Evolutionary conservation across 1,284 basidiomycete genomes (phyloP), one percentile per base, ranked within the genome.

Genomic region (Rugosomyces carneus): DNA sequence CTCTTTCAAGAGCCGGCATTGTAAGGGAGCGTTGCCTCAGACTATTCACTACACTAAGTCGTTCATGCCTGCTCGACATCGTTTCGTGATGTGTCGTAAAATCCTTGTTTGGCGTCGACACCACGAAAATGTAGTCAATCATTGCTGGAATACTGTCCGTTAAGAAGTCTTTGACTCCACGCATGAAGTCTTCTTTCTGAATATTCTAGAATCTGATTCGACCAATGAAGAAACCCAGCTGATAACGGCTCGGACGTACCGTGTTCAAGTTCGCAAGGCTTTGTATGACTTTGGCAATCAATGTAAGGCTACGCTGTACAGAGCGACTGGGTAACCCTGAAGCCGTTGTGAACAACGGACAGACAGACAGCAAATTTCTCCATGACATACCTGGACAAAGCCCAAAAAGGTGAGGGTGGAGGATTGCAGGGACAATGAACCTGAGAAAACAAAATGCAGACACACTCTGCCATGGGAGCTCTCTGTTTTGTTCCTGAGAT

Each of bases 371-470:
- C n/a, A 38, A 11, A 3, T 29, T 29, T 34, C 3, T 34, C 15
- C 2, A 3, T 29, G 59, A 10, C 68, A 24, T 61, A 86, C 86
- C 87, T 61, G 81, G 75, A 53, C 74, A 80, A 29, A 89, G 66
- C 11, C 84, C 83, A 56, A 86, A 88, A 5, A 87, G 62, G 63
- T 90, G 86, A 5, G 87, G 87, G 60, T 86, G 75, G 16, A 90
- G 69, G 45, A 90, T 84, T 19, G 83, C 84, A 35, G 87, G 88
- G 15, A 88, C 83, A 55, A 93, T 82, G 63, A 93, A 89, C 37
- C 89, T 78, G 29, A 92, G 71, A 61, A 92, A 92, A 58, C 84
- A 80, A 61, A 92, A 92, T 0, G 89, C 89, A 34, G 85, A 88
- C 36, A 92, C 85, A 57, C 84, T 82, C 61, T 90, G 88, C 75